Evolutionary conservation across 2,329 filamentous ascomycete genomes (phyloP), one percentile per base, ranked within the genome.

Genomic region (Pestalotiopsis sp.): DNA sequence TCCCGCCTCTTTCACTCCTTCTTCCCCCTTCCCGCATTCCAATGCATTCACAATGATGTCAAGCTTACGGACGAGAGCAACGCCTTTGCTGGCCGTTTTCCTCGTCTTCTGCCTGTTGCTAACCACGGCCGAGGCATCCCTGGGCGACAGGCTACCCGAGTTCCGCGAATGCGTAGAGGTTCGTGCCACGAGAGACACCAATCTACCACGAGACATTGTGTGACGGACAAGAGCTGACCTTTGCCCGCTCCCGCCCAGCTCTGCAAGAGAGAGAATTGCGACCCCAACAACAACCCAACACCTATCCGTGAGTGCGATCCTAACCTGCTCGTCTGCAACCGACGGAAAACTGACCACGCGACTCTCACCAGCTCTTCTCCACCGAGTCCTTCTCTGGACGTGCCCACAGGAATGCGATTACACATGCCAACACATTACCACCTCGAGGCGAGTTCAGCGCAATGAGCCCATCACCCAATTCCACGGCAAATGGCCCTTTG

Each of bases 401-500:
- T 99, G 96, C 83, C 89, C 92, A 70, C 87, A 92, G 77, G 95
- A 99, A 87, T 99, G 96, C 89, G 95, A 99, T 85, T 97, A 99
- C 84, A 92, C 93, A 70, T 99, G 96, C 85, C 96, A 99, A 80
- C 95, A 97, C 85, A 92, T 97, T 79, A 87, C 97, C 70, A 98
- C 96, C 68, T 82, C 88, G 74, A 82, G 83, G 69, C 93, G 95
- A 71, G 82, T 94, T 72, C 83, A 88, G 31, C 84, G 87, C 71
- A 87, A 89, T 70, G 88, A 89, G 38, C 87, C 90, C 12, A 81
- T 98, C 64, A 91, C 95, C 68, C 96, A 99, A 82, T 99, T 95
- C 85, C 94, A 99, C 83, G 96, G 96, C 39, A 99, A 99, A 87
- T 99, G 96, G 96, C 96, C 96, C 52, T 99, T 99, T 83, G 86